Conservation (phyloP, 73 alveolate genomes). For the Blepharisma stoltei region DNA sequence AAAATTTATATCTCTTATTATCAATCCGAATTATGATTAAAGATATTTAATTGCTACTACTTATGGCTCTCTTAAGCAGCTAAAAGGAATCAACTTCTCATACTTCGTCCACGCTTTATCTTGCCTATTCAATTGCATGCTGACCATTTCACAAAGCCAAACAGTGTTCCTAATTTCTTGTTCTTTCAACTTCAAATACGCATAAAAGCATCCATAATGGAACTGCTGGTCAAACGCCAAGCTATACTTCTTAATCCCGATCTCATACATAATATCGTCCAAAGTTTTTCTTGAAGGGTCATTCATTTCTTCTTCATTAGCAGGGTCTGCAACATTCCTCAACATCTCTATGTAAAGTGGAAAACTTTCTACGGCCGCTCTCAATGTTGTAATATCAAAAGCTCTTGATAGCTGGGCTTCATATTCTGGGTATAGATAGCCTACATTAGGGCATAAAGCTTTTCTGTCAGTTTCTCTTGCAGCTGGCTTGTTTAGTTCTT, state of each 20-base stretch:
- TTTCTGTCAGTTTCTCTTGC: slow-evolving; percentile 88
- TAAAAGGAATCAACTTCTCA: slow-evolving; percentile 41
- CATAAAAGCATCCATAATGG: slow-evolving; percentile 90
- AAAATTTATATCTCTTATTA: no score
- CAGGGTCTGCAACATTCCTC: slow-evolving; percentile 84
- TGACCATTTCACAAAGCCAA: slow-evolving; percentile 83
- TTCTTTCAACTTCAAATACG: slow-evolving; percentile 82
- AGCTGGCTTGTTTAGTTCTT: slow-evolving; percentile 69
- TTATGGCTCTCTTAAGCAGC: neutral
- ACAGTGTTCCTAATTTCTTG: slow-evolving; percentile 86
- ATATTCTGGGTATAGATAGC: slow-evolving; percentile 93
- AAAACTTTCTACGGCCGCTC: slow-evolving; percentile 83
- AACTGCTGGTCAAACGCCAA: slow-evolving; percentile 92
- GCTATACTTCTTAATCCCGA: slow-evolving; percentile 71
- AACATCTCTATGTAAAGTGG: slow-evolving; percentile 80
- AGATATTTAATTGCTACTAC: no score
- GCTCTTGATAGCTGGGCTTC: slow-evolving; percentile 71
- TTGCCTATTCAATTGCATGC: slow-evolving; percentile 66
- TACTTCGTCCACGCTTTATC: slow-evolving; percentile 78
- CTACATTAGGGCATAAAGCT: slow-evolving; percentile 84
- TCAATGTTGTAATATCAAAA: slow-evolving; percentile 78
- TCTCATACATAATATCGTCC: slow-evolving; percentile 84
- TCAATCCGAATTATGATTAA: no score
- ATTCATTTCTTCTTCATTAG: slow-evolving; percentile 71
- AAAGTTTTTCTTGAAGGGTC: slow-evolving; percentile 51